Base-by-base conservation (phyloP, 768 basidiomycete genomes). In the Fistulinella prunicolor region DNA sequence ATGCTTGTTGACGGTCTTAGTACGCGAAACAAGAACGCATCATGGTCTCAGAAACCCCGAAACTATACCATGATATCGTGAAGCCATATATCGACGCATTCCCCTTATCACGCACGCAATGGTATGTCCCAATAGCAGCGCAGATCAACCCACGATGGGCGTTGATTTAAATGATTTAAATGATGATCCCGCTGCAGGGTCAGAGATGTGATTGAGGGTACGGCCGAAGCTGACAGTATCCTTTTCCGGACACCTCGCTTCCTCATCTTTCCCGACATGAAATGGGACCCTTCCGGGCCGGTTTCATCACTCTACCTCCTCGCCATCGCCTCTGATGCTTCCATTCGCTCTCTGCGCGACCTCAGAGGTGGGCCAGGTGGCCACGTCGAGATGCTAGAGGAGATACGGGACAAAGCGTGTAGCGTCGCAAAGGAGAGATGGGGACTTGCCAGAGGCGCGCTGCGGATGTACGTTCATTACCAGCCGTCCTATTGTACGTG, bases 401-500 rank as follows among this genome's bases (percentile, higher is more conserved):
- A 73, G 13, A 90, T 98, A 41, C 77, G 78, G 19, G 62, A 63
- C 3, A 74, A 83, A 50, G 81, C 85, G 1, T 69, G 70, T 26
- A 61, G 64, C 3, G 64, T 84, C 4, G 86, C 80, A 0, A 58
- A 71, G 42, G 75, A 78, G 38, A 78, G 77, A 56, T 99, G 87
- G 80, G 83, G 80, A 0, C 69, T 95, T 1, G 70, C 67, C 4
- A 56, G 62, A 14, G 85, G 83, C 3, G 75, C 81, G 9, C 60
- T 96, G 49, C 72, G 93, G 57, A 73, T 94, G 72, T 94, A 83
- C 58, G 70, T 98, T 13, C 96, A 99, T 64, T 99, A 99, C 64
- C 94, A 96, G 61, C 95, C 95, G 0, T 89, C 85, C 30, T 98
- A 97, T 62, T 97, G 94, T 94, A 49, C 53, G 89, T 75, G n/a